Conservation (phyloP, 305 asterid species). For the Fraxinus angustifolia region DNA sequence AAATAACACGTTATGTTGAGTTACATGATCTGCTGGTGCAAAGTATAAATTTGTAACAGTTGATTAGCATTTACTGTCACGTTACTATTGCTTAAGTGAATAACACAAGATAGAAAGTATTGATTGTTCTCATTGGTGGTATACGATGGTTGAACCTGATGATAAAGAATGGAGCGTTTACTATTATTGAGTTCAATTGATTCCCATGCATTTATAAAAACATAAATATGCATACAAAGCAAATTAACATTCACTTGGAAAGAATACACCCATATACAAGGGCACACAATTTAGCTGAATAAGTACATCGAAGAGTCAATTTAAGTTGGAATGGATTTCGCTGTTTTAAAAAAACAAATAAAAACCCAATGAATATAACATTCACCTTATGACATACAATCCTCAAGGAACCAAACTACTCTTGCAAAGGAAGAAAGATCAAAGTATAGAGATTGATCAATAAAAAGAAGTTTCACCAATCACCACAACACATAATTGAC, state of each 20-base stretch:
- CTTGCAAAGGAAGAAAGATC: background rate
- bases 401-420: background rate
- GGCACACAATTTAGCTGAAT: background rate
- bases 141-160: background rate
- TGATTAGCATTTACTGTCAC: background rate
- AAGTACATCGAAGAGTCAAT: background rate
- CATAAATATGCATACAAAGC: background rate
- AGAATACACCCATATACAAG: background rate
- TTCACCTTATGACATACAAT: background rate
- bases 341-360: background rate
- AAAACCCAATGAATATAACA: conserved; percentile 2
- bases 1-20: background rate
- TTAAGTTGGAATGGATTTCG: background rate
- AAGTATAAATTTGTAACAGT: background rate
- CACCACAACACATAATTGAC: background rate
- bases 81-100: background rate
- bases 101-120: background rate
- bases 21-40: background rate
- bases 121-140: background rate
- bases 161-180: background rate
- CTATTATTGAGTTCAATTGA: background rate
- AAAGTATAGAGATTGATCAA: background rate
- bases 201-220: background rate
- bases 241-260: background rate
- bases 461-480: background rate